Evolutionary conservation across 1,284 basidiomycete genomes (phyloP).

Genomic region (Lentinus polychrous): DNA sequence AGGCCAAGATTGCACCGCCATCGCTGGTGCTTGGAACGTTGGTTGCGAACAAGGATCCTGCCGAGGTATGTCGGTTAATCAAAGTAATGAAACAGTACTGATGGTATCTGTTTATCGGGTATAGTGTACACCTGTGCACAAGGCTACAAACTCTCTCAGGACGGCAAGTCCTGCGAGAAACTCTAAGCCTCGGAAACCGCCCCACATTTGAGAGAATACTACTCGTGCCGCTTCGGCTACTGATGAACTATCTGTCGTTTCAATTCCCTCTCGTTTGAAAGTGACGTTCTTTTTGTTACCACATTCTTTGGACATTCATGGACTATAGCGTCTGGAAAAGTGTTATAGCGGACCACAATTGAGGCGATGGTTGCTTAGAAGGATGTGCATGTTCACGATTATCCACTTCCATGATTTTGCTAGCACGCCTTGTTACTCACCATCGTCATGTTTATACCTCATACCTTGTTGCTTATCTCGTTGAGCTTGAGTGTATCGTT

Average conservation of each 20-base stretch:
- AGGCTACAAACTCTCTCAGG: slow-evolving; percentile 43
- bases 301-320: slow-evolving; percentile 12
- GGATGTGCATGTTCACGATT: slow-evolving; percentile 1
- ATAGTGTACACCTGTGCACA: slow-evolving; percentile 54
- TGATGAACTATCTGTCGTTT: background rate
- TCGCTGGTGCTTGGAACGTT: slow-evolving; percentile 59
- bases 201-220: no score
- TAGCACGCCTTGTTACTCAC: background rate
- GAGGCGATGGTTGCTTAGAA: slow-evolving; percentile 1
- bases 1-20: slow-evolving; percentile 67
- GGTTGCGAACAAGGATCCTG: slow-evolving; percentile 58
- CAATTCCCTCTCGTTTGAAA: background rate
- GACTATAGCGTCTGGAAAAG: no score
- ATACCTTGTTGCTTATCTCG: no score
- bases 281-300: slow-evolving; percentile 6
- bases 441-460: background rate
- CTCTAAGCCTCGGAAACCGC: slow-evolving; percentile 36
- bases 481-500: no score
- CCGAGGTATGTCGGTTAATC: slow-evolving; percentile 36
- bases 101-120: background rate
- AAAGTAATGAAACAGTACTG: background rate
- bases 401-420: background rate
- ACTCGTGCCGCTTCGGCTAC: no score
- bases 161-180: slow-evolving; percentile 47
- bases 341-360: background rate